Evolutionary conservation across 495 filamentous ascomycete genomes (phyloP), one percentile per base, ranked within the genome.

Genomic region (Articulospora tetracladia): DNA sequence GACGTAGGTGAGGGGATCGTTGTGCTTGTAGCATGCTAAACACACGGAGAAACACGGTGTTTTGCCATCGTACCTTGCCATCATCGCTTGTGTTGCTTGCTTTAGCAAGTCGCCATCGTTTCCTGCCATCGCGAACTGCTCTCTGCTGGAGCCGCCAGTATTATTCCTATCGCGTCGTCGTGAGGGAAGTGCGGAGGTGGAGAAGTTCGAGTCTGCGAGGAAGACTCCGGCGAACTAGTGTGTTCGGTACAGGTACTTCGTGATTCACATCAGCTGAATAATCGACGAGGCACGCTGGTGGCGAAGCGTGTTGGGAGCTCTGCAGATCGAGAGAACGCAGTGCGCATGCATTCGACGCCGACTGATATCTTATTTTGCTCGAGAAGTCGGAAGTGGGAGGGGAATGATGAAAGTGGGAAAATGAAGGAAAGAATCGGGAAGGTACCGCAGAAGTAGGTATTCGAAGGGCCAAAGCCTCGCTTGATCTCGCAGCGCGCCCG

Each of bases 61-160:
- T 58, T 54, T 54, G 57, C 56, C 57, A 55, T 63, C 53, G 30
- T 79, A 83, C 81, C 72, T 83, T 75, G 77, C 78, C 77, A 83
- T 82, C 77, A 83, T 77, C 59, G 76, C 75, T 61, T 82, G 78
- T 36, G 81, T 83, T 53, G 81, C 81, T 67, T 78, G 74, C 70
- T 75, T 72, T 30, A 83, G 68, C 68, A 83, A 69, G 70, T 83
- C 81, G 22, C 34, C 28, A 44, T 69, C 66, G 54, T 26, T 61
- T 11, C 63, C 61, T 28, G 67, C 57, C 67, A 69, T 69, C 27
- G 58, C 59, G 51, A 49, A 50, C 27, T 55, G 49, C 57, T 57
- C 53, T 55, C 47, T 39, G 48, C 22, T 10, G n/a, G 53, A 55
- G 54, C 26, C 34, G 58, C 63, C 58, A 65, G 58, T 46, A 6